These are phyloP conservation scores for Peronospora destructor DNA, from an alignment of 352 stramenopile species.

Conservation along the genomic window DNA sequence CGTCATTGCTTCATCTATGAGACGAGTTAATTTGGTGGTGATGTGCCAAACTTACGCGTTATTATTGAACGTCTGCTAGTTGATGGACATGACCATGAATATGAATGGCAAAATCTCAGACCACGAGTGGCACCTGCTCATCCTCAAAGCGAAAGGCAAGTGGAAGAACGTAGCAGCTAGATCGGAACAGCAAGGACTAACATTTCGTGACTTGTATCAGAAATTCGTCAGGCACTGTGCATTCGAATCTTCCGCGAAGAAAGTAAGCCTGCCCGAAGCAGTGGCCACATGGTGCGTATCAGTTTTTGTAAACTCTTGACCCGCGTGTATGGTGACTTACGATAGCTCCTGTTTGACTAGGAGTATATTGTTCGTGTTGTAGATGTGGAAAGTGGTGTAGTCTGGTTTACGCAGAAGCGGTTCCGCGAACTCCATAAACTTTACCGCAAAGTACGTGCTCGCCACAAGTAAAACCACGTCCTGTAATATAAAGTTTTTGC, in stretches of 20 bases:
- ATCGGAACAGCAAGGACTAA: constrained; percentile 3
- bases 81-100: constrained; percentile 79
- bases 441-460: constrained; percentile 56
- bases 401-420: constrained; percentile 77
- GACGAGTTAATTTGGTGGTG: not conserved
- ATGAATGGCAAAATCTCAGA: constrained; percentile 83
- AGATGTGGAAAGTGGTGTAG: constrained; percentile 77
- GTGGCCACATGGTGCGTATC: constrained; percentile 57
- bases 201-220: constrained; percentile 18
- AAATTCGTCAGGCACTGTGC: constrained; percentile 70
- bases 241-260: constrained; percentile 74
- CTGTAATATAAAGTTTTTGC: not conserved
- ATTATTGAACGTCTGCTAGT: constrained; percentile 18
- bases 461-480: not conserved
- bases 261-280: constrained; percentile 39
- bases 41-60: constrained; percentile 3
- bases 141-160: constrained; percentile 75
- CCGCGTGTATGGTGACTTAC: constrained; percentile 1
- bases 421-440: constrained; percentile 82
- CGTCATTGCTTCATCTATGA: constrained; percentile 4
- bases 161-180: not conserved
- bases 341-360: constrained; percentile 21
- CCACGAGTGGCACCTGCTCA: constrained; percentile 79
- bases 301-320: not conserved
- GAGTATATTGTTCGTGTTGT: constrained; percentile 83